These are phyloP conservation scores for Parietaria judaica DNA, from an alignment of 306 rosid species.

Conservation along the genomic window DNA sequence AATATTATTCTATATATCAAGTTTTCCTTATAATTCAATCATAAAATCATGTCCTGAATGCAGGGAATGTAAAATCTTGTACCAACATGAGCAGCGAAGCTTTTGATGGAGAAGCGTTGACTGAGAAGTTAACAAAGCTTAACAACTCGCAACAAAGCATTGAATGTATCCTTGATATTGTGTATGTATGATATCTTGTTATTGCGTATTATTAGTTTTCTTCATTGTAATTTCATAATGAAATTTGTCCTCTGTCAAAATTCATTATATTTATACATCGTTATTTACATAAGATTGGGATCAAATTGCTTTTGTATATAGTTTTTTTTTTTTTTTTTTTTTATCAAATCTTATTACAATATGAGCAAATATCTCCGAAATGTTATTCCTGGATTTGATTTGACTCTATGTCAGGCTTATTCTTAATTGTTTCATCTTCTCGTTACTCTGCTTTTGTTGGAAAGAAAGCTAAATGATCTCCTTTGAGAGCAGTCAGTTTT, in stretches of 20 bases:
- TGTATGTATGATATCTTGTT: too few species aligned
- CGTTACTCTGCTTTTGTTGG: too few species aligned
- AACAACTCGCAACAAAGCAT: conserved; percentile 90
- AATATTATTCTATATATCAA: too few species aligned
- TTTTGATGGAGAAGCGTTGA: conserved; percentile 53
- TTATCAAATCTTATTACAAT: too few species aligned
- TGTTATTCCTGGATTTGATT: background rate
- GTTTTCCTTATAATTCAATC: too few species aligned
- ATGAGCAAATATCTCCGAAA: background rate
- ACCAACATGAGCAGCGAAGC: conserved; percentile 53
- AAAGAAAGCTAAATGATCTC: too few species aligned
- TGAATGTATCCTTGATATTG: conserved; percentile 56
- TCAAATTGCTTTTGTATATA: too few species aligned
- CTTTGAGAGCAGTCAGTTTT: too few species aligned
- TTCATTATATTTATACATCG: too few species aligned
- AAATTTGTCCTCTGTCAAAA: background rate
- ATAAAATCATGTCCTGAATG: background rate
- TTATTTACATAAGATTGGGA: too few species aligned
- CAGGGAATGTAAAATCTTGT: conserved; percentile 25
- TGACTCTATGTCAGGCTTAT: too few species aligned
- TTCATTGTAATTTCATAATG: background rate
- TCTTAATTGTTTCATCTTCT: too few species aligned
- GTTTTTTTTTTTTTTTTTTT: background rate
- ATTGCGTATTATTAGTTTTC: background rate
- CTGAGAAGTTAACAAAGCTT: conserved; percentile 71